These are phyloP conservation scores for Cercospora sp. DNA, from an alignment of 2,329 filamentous ascomycete species.

Conservation along the genomic window DNA sequence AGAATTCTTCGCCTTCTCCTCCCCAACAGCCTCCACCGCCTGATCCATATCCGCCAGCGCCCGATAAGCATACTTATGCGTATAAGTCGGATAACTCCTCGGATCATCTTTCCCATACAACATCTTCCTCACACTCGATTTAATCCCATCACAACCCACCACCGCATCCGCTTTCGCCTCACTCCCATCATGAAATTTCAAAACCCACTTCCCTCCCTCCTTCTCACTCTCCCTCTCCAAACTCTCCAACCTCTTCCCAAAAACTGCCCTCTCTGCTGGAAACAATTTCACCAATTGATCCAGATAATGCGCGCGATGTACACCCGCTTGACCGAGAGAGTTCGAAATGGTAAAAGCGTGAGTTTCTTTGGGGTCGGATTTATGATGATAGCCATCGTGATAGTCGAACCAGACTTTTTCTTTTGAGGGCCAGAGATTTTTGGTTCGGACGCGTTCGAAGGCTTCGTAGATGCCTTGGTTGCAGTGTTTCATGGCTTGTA, in stretches of 20 bases:
- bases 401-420: conserved; percentile 47
- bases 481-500: conserved; percentile 55
- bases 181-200: conserved; percentile 42
- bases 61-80: conserved; percentile 62
- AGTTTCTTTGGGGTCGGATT: conserved; percentile 27
- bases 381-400: conserved; percentile 38
- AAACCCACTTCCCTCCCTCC: conserved; percentile 29
- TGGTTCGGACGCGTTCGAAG: conserved; percentile 47
- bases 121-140: conserved; percentile 55
- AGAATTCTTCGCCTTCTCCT: conserved; percentile 32
- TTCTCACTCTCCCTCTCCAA: conserved; percentile 34
- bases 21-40: conserved; percentile 32
- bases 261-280: conserved; percentile 38
- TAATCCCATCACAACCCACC: conserved; percentile 48
- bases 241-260: conserved; percentile 37
- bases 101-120: conserved; percentile 41
- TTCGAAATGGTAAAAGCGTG: conserved; percentile 33
- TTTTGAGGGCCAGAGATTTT: conserved; percentile 42
- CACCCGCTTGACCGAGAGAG: conserved; percentile 31
- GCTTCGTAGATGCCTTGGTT: conserved; percentile 48
- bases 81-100: conserved; percentile 52
- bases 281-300: conserved; percentile 45
- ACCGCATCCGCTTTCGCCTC: conserved; percentile 47
- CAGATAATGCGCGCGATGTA: conserved; percentile 46
- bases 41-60: conserved; percentile 58